phyloP scores from a whole-genome alignment of 2,329 filamentous ascomycete genomes.

The Herpotrichia juniperi region DNA sequence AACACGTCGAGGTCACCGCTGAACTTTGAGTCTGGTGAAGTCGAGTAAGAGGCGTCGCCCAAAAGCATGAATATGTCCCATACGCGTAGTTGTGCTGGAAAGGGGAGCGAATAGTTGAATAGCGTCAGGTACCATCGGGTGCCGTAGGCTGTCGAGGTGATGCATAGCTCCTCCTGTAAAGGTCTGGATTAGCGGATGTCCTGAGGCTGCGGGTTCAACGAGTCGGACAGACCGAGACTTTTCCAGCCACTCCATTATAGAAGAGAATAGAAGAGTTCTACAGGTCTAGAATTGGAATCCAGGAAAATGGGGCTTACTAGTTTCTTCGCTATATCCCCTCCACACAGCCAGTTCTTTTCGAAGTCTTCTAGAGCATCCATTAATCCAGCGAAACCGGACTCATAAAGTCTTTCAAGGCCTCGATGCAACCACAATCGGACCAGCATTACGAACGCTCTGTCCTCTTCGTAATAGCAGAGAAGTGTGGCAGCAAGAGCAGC shows the following conservation, averaged over 20 bases:
- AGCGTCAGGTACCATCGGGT: slow-evolving; percentile 97
- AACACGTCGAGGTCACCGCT: slow-evolving; percentile 80
- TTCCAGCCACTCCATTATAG: slow-evolving; percentile 12
- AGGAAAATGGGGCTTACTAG: slow-evolving; percentile 63
- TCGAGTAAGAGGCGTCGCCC: slow-evolving; percentile 68
- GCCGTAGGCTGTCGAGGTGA: slow-evolving; percentile 90
- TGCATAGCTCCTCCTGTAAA: slow-evolving; percentile 71
- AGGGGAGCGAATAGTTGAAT: slow-evolving; percentile 96
- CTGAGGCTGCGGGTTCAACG: slow-evolving; percentile 2
- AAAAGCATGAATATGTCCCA: slow-evolving; percentile 99
- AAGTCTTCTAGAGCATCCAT: slow-evolving; percentile 88
- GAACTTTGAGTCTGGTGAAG: slow-evolving; percentile 39
- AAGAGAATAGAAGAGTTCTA: neutral
- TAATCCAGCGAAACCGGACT: slow-evolving; percentile 81
- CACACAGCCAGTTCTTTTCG: slow-evolving; percentile 79
- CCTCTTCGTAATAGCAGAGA: slow-evolving; percentile 96
- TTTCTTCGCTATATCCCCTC: slow-evolving; percentile 78
- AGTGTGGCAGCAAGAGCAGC: slow-evolving; percentile 89
- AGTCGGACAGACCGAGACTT: slow-evolving; percentile 3
- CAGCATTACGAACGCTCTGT: slow-evolving; percentile 92
- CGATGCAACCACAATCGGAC: slow-evolving; percentile 92
- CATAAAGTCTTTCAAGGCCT: slow-evolving; percentile 84
- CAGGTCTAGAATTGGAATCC: neutral
- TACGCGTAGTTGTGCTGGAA: slow-evolving; percentile 88
- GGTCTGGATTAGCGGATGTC: slow-evolving; percentile 22